Base-by-base conservation (phyloP, 805 yeast genomes). In the Metschnikowia gelsemii region DNA sequence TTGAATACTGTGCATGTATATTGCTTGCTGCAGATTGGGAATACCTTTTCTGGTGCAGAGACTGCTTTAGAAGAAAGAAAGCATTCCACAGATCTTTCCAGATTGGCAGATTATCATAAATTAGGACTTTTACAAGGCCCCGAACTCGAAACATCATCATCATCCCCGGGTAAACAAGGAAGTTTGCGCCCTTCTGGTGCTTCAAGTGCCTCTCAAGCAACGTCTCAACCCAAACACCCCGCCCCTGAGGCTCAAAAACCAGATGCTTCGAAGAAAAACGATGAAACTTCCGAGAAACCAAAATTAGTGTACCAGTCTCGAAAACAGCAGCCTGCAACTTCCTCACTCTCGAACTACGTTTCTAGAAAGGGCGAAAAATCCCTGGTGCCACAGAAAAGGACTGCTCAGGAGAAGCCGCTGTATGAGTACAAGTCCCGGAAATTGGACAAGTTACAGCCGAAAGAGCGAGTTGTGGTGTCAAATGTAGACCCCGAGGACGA, bases 1-100 rank as follows among this genome's bases (percentile, higher is more conserved):
- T 49, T 75, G 0, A 43, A 51, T 9, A 52, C 68, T 2, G 56
- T 73, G 6, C 73, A 65, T 35, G 63, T 75, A 0, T 75, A 73
- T 51, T 47, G 75, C 19, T 45, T 75, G 25, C 48, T 56, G 25
- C 47, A 61, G 17, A 49, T 58, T 22, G 40, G 31, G 13, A 28
- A 39, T 30, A 17, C 45, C 4, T 42, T 51, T 22, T 33, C 50
- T 14, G 20, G 32, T 24, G 31, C 31, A 16, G 49, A 51, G 9
- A 37, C 47, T n/a, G 55, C 55, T 11, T 17, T 50, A 29, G 47
- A 43, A 22, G 54, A 50, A 42, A 38, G 52, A 28, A 47, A 46
- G 18, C 49, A 46, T 32, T 49, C 52, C 2, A 26, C 46, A 7
- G 49, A 50, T 13, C 40, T 49, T 7, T 40, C 46, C 9, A 43